Conservation (phyloP, 192 early-diverging fungal species). For the Backusella westeae region DNA sequence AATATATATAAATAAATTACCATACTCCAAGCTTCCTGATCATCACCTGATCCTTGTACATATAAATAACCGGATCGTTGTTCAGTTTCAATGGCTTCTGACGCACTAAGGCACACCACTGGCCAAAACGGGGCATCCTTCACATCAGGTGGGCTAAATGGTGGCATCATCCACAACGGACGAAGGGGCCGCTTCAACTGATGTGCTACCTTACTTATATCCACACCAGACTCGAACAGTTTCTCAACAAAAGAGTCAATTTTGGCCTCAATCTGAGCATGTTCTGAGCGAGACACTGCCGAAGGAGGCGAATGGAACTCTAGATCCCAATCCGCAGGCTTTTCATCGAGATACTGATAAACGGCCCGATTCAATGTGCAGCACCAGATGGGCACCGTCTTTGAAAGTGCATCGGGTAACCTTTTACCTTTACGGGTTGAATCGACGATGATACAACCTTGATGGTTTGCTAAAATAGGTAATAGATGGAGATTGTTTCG, state of each 20-base stretch:
- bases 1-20: constrained; percentile 22
- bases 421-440: constrained; percentile 83
- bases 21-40: constrained; percentile 82
- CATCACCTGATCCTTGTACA: constrained; percentile 89
- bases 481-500: constrained; percentile 79
- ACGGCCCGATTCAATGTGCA: constrained; percentile 66
- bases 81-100: constrained; percentile 44
- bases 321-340: constrained; percentile 47
- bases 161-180: constrained; percentile 80
- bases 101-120: constrained; percentile 77
- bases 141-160: constrained; percentile 50
- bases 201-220: constrained; percentile 27
- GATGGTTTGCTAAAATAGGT: constrained; percentile 43
- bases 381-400: constrained; percentile 93
- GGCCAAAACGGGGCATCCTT: constrained; percentile 60
- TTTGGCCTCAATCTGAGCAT: constrained; percentile 57
- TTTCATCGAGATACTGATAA: background rate
- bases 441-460: constrained; percentile 85
- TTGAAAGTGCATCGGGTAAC: constrained; percentile 80
- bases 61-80: constrained; percentile 59
- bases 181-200: constrained; percentile 66
- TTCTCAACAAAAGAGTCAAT: constrained; percentile 57
- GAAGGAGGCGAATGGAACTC: constrained; percentile 63
- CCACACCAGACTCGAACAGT: constrained; percentile 50
- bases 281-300: constrained; percentile 67